Base-by-base conservation (phyloP, 2,329 filamentous ascomycete genomes). In the Talaromyces sp. region DNA sequence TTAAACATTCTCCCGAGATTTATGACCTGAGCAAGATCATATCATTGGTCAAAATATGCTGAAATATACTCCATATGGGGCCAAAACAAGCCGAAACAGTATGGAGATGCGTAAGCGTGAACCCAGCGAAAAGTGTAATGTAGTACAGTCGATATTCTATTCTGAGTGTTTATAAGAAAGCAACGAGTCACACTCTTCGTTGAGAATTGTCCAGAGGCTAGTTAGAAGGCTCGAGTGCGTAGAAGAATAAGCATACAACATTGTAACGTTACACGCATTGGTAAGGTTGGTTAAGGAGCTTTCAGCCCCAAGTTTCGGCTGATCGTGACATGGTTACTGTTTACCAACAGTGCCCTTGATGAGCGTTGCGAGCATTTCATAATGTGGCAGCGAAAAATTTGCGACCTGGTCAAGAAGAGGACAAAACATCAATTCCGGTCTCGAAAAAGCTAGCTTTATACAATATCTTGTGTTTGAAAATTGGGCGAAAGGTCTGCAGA, bases 191-290 rank as follows among this genome's bases (percentile, higher is more conserved):
- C 16, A 28, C 25, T 25, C 9, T 12, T 14, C 23, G 12, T 48
- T 21, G 28, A 14, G 12, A 21, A 48, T 3, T 16, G 12, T n/a
- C 28, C 7, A 5, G 28, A 35, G n/a, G 48, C n/a, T 35, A 21
- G 4, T 21, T 39, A 8, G 28, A 16, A 39, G 4, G 9, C 5
- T 56, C 18, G 18, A 39, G n/a, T 14, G 5, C 9, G 12, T 7
- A 52, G 16, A 11, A 12, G 16, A 1, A 9, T 52, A 52, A 33
- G 28, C 16, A 12, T 52, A 52, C 28, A 52, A 52, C 48, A 33
- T 40, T 56, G 54, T 56, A 56, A 56, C 54, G 33, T 56, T 39
- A 40, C 54, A 56, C 9, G 3, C 25, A 6, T 56, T 56, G 18
- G 12, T 39, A 8, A 18, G 18, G 5, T 28, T 16, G 44, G 14